Percentiles rank a stretch among this genome's conserved stretches.
phyloP scores from a whole-genome alignment of 768 basidiomycete species.

The Russula brevipes region DNA sequence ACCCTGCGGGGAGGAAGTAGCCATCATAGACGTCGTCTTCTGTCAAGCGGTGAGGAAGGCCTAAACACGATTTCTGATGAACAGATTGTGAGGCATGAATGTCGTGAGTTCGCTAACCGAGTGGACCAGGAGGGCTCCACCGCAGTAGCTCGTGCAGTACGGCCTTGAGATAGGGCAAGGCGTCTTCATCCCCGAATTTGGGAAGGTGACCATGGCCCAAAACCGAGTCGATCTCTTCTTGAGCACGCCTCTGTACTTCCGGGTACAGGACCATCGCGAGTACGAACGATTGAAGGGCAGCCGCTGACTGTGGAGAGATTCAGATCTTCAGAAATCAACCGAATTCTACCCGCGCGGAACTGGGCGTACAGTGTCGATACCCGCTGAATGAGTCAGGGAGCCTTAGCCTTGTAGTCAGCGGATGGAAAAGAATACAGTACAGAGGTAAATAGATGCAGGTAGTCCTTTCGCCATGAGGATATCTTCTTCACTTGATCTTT shows the following conservation, averaged over 20 bases:
- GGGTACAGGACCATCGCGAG: slow-evolving; percentile 34
- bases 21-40: slow-evolving; percentile 14
- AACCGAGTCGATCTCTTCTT: slow-evolving; percentile 31
- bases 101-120: neutral
- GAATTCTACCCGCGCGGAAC: neutral
- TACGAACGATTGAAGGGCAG: slow-evolving; percentile 27
- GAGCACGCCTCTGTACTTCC: slow-evolving; percentile 29
- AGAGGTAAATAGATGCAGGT: slow-evolving; percentile 10
- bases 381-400: neutral
- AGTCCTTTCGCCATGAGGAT: slow-evolving; percentile 9
- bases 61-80: neutral
- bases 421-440: neutral
- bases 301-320: slow-evolving; percentile 12
- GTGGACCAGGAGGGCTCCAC: slow-evolving; percentile 11
- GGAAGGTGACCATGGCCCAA: slow-evolving; percentile 10
- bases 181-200: slow-evolving; percentile 1
- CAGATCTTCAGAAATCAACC: neutral
- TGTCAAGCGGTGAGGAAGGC: slow-evolving; percentile 6
- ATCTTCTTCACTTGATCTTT: slow-evolving; percentile 10
- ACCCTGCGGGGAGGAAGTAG: slow-evolving; percentile 12
- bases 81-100: neutral
- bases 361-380: slow-evolving; percentile 14
- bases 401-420: neutral
- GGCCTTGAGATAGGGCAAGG: slow-evolving; percentile 19
- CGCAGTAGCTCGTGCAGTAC: slow-evolving; percentile 19